Percentiles rank a stretch among this genome's conserved stretches.
phyloP scores from a whole-genome alignment of 139 green algal genomes.

The Micractinium sp. region DNA sequence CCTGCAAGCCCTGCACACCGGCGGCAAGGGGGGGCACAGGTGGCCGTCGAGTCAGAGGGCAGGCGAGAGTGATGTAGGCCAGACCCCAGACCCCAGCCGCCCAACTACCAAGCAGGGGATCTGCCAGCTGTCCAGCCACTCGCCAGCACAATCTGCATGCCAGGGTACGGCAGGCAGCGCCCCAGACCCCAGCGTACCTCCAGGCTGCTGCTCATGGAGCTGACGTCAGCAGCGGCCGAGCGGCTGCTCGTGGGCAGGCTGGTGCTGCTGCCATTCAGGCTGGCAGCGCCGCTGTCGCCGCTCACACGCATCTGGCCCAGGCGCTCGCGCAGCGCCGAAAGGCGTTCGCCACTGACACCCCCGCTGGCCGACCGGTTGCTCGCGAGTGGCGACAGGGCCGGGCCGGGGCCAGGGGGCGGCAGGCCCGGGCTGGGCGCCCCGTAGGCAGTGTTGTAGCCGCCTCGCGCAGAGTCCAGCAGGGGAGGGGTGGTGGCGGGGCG shows the following conservation, averaged over 20 bases:
- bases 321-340: slow-evolving; percentile 12
- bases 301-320: slow-evolving; percentile 19
- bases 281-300: not conserved
- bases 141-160: not conserved
- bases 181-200: not conserved
- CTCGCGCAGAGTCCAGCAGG: not conserved
- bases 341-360: not conserved
- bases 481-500: not conserved
- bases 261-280: not conserved
- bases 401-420: not conserved
- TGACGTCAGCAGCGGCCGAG: not conserved
- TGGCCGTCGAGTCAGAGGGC: no score
- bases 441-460: not conserved
- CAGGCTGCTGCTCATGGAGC: slow-evolving; percentile 11
- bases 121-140: not conserved
- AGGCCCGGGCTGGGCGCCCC: not conserved
- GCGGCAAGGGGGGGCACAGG: not conserved
- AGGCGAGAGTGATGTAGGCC: no score
- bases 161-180: not conserved
- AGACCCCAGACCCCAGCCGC: not conserved
- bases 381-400: not conserved
- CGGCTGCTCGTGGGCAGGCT: slow-evolving; percentile 19
- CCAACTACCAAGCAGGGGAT: not conserved
- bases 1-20: slow-evolving; percentile 18
- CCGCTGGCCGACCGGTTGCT: not conserved